Conservation (phyloP, 2,329 filamentous ascomycete genomes). For the Penicillium hesseltinei region DNA sequence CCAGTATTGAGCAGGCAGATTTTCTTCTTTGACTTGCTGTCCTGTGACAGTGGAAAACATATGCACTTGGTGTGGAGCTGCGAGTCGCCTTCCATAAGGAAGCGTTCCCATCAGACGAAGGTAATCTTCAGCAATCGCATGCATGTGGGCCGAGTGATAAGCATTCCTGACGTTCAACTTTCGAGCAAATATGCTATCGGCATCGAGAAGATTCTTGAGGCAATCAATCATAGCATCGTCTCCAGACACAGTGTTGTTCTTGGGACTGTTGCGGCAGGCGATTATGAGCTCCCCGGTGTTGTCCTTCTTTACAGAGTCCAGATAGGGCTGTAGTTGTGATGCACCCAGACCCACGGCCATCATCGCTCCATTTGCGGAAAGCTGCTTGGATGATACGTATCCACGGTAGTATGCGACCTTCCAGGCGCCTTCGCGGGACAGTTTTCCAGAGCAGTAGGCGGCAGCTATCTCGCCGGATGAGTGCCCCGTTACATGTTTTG, state of each 20-base stretch:
- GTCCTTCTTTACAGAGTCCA: slow-evolving; percentile 13
- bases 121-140: slow-evolving; percentile 27
- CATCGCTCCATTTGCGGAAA: slow-evolving; percentile 27
- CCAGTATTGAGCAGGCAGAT: slow-evolving; percentile 29
- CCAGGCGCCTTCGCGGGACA: slow-evolving; percentile 28
- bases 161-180: slow-evolving; percentile 32
- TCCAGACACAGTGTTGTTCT: slow-evolving; percentile 30
- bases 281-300: slow-evolving; percentile 24
- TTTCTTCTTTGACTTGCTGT: slow-evolving; percentile 12
- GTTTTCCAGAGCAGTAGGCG: slow-evolving; percentile 47
- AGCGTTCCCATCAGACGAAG: slow-evolving; percentile 21
- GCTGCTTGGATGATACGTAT: slow-evolving; percentile 22
- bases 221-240: slow-evolving; percentile 27
- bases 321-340: slow-evolving; percentile 15
- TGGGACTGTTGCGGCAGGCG: slow-evolving; percentile 31
- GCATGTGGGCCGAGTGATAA: slow-evolving; percentile 34
- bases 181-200: slow-evolving; percentile 27
- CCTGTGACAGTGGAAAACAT: slow-evolving; percentile 30
- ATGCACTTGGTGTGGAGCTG: slow-evolving; percentile 14
- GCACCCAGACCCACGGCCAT: slow-evolving; percentile 27
- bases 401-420: slow-evolving; percentile 32
- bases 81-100: slow-evolving; percentile 9
- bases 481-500: slow-evolving; percentile 29
- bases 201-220: slow-evolving; percentile 22
- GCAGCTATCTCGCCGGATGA: slow-evolving; percentile 43